Conservation (phyloP, 257 asterid species). For the Solanum pinnatisectum region DNA sequence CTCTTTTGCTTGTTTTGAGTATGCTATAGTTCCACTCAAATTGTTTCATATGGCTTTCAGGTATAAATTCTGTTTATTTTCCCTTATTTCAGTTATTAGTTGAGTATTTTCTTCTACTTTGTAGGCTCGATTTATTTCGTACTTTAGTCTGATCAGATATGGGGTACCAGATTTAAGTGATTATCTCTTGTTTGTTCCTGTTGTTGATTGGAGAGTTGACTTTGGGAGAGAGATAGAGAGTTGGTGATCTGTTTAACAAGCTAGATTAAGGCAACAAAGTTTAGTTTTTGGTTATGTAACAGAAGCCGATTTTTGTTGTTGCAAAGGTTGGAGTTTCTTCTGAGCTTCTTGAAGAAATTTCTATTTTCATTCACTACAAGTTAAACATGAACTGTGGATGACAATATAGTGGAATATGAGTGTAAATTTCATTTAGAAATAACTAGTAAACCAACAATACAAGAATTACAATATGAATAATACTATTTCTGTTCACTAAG, state of each 20-base stretch:
- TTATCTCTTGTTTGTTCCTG: not conserved
- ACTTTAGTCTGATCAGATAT: not conserved
- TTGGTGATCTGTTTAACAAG: not conserved
- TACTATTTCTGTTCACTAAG: not conserved
- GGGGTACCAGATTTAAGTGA: not conserved
- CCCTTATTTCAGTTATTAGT: not conserved
- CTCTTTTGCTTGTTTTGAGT: not conserved
- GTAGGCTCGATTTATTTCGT: not conserved
- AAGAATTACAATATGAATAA: not conserved
- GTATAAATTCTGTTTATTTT: not conserved
- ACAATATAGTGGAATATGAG: not conserved
- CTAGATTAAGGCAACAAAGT: not conserved
- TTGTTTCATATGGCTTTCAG: not conserved
- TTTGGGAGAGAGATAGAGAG: not conserved
- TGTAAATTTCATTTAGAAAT: no score
- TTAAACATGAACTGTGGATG: not conserved
- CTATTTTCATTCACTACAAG: not conserved
- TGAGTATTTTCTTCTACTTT: not conserved
- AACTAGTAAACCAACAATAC: not conserved
- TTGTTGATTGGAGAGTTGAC: not conserved
- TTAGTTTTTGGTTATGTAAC: not conserved
- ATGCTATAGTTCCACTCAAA: not conserved
- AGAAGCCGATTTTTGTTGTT: not conserved
- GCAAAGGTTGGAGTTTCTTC: not conserved
- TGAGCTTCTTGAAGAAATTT: not conserved